Percentiles rank a stretch among this genome's conserved stretches.
Conservation (phyloP, 2,329 filamentous ascomycete species). For the Xylariaceae sp. region DNA sequence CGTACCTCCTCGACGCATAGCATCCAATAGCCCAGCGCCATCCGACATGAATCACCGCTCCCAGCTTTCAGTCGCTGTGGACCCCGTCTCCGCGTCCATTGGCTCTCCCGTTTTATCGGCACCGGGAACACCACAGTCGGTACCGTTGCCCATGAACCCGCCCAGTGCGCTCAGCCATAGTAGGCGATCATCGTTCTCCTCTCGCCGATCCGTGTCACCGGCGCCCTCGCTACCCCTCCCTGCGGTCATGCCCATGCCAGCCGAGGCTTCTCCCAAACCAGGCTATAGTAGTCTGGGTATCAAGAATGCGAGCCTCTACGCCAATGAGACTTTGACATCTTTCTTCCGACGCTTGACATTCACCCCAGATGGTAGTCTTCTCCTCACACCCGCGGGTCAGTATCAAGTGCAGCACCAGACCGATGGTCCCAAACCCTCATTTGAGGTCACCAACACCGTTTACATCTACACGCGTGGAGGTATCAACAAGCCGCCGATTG, state of each 20-base stretch:
- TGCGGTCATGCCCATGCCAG: conserved; percentile 89
- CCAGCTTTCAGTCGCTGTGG: conserved; percentile 54
- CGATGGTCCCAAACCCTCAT: conserved; percentile 62
- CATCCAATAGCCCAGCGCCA: conserved; percentile 86
- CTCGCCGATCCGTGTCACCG: conserved; percentile 81
- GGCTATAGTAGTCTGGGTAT: conserved; percentile 54
- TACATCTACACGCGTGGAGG: conserved; percentile 97
- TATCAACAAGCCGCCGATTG: conserved; percentile 92
- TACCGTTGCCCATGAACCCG: conserved; percentile 92
- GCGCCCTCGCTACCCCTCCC: conserved; percentile 90
- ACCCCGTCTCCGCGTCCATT: conserved; percentile 48
- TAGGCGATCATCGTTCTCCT: conserved; percentile 88
- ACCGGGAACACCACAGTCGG: conserved; percentile 85
- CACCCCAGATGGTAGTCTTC: conserved; percentile 86
- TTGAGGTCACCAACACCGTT: conserved; percentile 92
- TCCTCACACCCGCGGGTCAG: conserved; percentile 92
- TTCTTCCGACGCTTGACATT: conserved; percentile 95
- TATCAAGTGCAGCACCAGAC: conserved; percentile 74
- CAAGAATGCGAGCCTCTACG: conserved; percentile 85
- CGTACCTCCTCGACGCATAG: conserved; percentile 82
- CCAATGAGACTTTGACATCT: conserved; percentile 92
- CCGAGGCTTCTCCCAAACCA: conserved; percentile 82
- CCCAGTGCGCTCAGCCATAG: conserved; percentile 85
- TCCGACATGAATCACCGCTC: conserved; percentile 69
- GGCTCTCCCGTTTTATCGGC: conserved; percentile 86